Percentiles rank a stretch among this genome's conserved stretches.
Conservation (phyloP, 163 green algal genomes). For the Prototheca stagnorum region DNA sequence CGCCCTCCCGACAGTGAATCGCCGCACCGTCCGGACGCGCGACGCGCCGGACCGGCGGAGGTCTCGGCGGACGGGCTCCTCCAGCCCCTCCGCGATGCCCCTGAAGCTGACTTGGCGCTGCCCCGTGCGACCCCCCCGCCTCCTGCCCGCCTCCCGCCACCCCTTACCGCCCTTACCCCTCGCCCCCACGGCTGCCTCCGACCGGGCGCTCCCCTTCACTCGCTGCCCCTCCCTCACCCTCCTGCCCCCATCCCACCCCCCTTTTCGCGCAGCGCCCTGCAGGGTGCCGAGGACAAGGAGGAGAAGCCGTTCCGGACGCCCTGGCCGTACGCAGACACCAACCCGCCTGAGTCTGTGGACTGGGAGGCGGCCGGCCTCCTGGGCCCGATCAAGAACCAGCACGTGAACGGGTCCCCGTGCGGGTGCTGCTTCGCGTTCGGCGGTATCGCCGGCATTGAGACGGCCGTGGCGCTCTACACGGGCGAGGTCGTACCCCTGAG, state of each 20-base stretch:
- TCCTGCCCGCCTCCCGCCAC: no score
- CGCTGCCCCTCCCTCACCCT: background rate
- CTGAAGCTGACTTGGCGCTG: no score
- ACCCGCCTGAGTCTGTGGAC: slow-evolving; percentile 18
- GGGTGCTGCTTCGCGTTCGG: slow-evolving; percentile 25
- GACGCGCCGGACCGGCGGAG: no score
- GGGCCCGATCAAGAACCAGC: slow-evolving; percentile 46
- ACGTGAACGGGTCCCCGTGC: slow-evolving; percentile 13
- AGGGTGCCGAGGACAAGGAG: background rate
- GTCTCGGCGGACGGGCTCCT: no score
- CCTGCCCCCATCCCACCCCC: slow-evolving; percentile 1
- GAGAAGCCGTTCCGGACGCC: background rate
- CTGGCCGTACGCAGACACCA: slow-evolving; percentile 1
- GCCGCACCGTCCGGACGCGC: no score
- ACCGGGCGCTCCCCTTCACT: no score
- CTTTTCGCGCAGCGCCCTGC: background rate
- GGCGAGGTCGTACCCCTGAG: slow-evolving; percentile 34
- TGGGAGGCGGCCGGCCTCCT: slow-evolving; percentile 34
- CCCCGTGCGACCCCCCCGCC: no score
- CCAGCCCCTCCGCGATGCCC: no score
- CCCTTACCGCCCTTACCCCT: no score
- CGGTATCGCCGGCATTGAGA: slow-evolving; percentile 37
- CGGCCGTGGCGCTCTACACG: slow-evolving; percentile 30
- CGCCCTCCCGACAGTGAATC: no score
- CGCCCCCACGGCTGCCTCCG: no score